Evolutionary conservation across 805 yeast species (phyloP), one percentile per base, ranked within the genome.

Genomic region (Suhomyces xylopsoci): DNA sequence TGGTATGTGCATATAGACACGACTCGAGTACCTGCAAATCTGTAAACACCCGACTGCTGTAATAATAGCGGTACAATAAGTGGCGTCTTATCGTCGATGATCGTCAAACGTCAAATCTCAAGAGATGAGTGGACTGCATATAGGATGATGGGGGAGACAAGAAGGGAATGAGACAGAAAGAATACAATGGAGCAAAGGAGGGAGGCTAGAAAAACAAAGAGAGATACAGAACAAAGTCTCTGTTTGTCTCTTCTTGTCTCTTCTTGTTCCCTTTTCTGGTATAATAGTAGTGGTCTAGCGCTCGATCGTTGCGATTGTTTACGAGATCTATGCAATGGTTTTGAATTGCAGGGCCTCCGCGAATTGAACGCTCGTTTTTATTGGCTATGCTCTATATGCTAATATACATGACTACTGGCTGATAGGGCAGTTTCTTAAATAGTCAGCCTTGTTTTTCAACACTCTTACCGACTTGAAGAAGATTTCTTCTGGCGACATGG

Each of bases 401-500:
- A 38, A 38, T 38, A 42, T 50, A 50, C 48, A 52, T 52, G 47
- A 24, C 30, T 69, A 79, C 65, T 81, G 84, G 44, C 84, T 81
- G 55, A 88, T 87, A 48, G 94, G 93, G 70, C 94, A 88, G 64
- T 77, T 82, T 67, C 88, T 83, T 69, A 88, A 76, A 66, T 85
- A 87, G 58, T 85, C 89, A 34, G 89, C 92, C 75, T 94, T 94
- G 66, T 87, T 86, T 71, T 84, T 88, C 68, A 94, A 79, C 51
- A 91, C 85, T 68, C 93, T 81, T 48, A 94, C 88, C 55, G 93
- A 84, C 70, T 93, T 94, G 74, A 90, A 84, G 73, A 94, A 94
- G 51, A 94, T 90, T 74, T 93, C 98, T 63, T 90, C 97, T 20
- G 99, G 97, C 14, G 90, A 78, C 97, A 94, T 92, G 42, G 97